A percentile compares a stretch with the other conserved stretches of the same genome.
Evolutionary conservation across 2,329 filamentous ascomycete genomes (phyloP).

Genomic region (Apiospora saccharicola): DNA sequence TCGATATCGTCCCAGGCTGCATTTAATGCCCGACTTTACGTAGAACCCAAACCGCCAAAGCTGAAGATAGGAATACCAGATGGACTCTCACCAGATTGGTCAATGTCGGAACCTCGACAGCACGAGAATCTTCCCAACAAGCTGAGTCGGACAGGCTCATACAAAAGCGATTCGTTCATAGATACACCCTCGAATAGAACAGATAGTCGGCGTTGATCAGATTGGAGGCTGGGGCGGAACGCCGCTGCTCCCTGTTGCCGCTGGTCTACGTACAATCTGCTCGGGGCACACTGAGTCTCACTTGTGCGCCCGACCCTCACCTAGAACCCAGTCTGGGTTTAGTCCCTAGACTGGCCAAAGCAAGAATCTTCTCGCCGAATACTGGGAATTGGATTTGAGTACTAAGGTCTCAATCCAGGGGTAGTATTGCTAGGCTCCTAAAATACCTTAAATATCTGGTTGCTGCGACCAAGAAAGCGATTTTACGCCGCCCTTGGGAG

Average conservation of each 20-base stretch:
- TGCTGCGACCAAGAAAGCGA: neutral
- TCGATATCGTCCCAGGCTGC: neutral
- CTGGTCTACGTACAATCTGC: neutral
- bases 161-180: neutral
- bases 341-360: neutral
- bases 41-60: neutral
- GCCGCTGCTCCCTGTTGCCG: neutral
- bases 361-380: neutral
- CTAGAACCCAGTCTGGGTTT: neutral
- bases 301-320: neutral
- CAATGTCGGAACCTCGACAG: neutral
- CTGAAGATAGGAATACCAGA: neutral
- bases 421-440: neutral
- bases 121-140: neutral
- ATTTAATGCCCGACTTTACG: neutral
- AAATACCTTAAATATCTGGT: neutral
- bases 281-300: neutral
- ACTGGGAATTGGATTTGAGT: neutral
- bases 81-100: constrained; percentile 3
- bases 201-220: neutral
- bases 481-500: neutral
- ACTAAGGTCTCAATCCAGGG: neutral
- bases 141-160: neutral
- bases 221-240: neutral
- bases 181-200: neutral